Conservation (phyloP, 2,329 filamentous ascomycete species). For the Beauveria varroae region DNA sequence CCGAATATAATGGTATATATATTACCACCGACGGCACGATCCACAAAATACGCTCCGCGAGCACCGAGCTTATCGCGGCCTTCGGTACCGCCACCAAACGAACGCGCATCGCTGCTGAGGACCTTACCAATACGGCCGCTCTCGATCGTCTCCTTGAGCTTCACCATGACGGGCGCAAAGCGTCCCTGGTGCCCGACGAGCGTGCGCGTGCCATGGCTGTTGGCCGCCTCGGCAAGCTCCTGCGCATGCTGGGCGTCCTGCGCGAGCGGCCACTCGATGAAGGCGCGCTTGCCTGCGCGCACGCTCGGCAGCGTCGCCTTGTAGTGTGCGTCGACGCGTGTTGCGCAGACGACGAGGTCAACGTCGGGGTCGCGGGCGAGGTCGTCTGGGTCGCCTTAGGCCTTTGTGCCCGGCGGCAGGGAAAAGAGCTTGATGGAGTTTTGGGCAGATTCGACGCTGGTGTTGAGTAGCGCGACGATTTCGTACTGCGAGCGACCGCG, state of each 20-base stretch:
- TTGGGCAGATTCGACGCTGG: conserved; percentile 34
- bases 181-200: conserved; percentile 46
- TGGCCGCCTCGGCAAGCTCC: conserved; percentile 32
- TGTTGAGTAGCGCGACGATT: conserved; percentile 47
- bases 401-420: conserved; percentile 32
- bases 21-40: conserved; percentile 40
- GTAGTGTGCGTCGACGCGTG: conserved; percentile 46
- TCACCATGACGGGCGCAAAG: conserved; percentile 34
- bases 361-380: conserved; percentile 42
- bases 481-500: conserved; percentile 34
- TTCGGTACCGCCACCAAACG: conserved; percentile 29
- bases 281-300: conserved; percentile 44
- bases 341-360: conserved; percentile 48
- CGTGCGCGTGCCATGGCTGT: conserved; percentile 22
- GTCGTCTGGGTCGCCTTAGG: conserved; percentile 42
- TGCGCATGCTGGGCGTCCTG: conserved; percentile 31
- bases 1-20: conserved; percentile 33
- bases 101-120: conserved; percentile 40
- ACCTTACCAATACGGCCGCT: conserved; percentile 43
- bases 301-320: conserved; percentile 37
- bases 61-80: conserved; percentile 24
- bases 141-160: conserved; percentile 36
- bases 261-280: conserved; percentile 52
- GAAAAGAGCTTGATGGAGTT: conserved; percentile 35
- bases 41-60: conserved; percentile 39